Base-by-base conservation (phyloP, 2,329 filamentous ascomycete species). In the Xylariomycetidae sp. region DNA sequence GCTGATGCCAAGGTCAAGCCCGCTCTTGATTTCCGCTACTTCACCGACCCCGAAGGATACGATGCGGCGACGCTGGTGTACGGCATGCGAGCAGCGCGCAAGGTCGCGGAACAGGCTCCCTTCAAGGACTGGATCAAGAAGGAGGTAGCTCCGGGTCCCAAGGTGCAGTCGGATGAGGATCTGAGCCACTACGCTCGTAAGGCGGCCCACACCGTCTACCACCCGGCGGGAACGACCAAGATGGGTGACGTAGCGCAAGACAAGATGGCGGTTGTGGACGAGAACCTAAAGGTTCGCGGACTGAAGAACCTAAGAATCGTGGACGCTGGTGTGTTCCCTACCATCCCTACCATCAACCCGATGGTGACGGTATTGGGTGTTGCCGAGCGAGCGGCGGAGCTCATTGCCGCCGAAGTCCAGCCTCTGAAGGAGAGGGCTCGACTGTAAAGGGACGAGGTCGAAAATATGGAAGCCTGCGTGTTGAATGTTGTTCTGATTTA, bases 361-460 rank as follows among this genome's bases (percentile, higher is more conserved):
- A 92, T 94, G 88, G 67, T 94, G 54, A 95, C 88, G 2, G 88
- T 94, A 5, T 62, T 94, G 54, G 82, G 78, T 33, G 77, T 94
- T 50, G 88, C 85, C 6, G 88, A 95, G 75, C 74, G 85, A 37
- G 82, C 80, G 5, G 88, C 88, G 0, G 88, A 95, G 70, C 61
- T 95, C 58, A 82, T 95, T 56, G 82, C 82, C 18, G 71, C 81
- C 56, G 79, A 87, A 46, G 84, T 76, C 38, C 77, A 78, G 6
- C 37, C 38, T 16, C 34, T 48, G 37, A 35, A 44, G 31, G 52
- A 57, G 43, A 53, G 33, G 29, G 54, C 58, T 12, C 53, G 50
- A 30, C 44, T 61, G 43, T 61, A n/a, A n/a, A n/a, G n/a, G n/a
- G n/a, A n/a, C n/a, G n/a, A n/a, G n/a, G n/a, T n/a, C n/a, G n/a